Evolutionary conservation across 306 rosid species (phyloP).

Genomic region (Quillaja saponaria): DNA sequence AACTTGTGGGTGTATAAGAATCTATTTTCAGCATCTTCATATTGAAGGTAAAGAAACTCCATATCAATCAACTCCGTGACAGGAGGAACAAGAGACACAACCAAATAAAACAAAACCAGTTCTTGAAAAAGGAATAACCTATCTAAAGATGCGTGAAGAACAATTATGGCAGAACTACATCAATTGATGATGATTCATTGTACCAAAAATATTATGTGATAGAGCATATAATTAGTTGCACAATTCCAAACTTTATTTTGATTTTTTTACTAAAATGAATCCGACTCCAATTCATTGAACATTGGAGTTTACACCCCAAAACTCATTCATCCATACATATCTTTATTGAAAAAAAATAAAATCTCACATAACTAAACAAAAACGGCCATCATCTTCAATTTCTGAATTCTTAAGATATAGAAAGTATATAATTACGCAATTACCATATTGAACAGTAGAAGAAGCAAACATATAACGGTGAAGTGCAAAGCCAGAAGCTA

Average conservation of each 20-base stretch:
- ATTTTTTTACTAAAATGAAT: too few species aligned
- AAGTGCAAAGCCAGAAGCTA: constrained; percentile 46
- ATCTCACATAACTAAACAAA: neutral
- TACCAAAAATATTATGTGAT: too few species aligned
- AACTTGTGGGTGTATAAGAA: too few species aligned
- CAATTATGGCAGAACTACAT: neutral
- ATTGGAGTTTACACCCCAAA: too few species aligned
- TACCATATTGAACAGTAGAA: constrained; percentile 1
- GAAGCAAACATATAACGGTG: constrained; percentile 36
- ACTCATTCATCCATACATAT: too few species aligned
- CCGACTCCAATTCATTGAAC: too few species aligned
- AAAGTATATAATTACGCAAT: neutral
- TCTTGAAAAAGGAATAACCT: constrained; percentile 94
- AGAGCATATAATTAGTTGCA: too few species aligned
- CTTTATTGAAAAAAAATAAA: too few species aligned
- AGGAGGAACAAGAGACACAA: constrained; percentile 91
- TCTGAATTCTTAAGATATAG: neutral
- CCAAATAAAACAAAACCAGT: constrained; percentile 91
- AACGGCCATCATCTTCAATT: neutral
- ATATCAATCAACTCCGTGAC: constrained; percentile 92
- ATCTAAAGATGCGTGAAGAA: constrained; percentile 29
- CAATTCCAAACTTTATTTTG: too few species aligned
- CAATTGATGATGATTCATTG: too few species aligned
- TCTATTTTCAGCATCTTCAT: too few species aligned
- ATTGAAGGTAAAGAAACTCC: constrained; percentile 89